These are phyloP conservation scores for Middelhovenomyces tepae DNA, from an alignment of 805 yeast genomes.

Conservation along the genomic window DNA sequence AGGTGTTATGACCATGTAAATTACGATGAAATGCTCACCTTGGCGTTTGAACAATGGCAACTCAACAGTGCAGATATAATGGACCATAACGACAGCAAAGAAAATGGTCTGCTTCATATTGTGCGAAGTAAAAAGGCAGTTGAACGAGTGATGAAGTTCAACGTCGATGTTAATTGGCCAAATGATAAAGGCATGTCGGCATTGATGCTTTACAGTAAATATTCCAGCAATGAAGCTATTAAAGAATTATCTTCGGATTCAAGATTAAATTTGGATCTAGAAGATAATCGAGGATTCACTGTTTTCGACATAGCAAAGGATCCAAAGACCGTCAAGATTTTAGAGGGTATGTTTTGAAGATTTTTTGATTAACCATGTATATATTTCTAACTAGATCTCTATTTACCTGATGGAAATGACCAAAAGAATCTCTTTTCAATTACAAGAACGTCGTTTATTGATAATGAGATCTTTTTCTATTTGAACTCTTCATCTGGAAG, in stretches of 20 bases:
- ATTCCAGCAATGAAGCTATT: conserved; percentile 55
- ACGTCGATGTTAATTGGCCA: conserved; percentile 48
- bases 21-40: conserved; percentile 42
- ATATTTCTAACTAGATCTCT: conserved; percentile 2
- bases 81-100: conserved; percentile 63
- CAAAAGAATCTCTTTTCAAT: conserved; percentile 8
- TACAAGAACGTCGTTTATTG: conserved; percentile 11
- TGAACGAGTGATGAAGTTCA: conserved; percentile 32
- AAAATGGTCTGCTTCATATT: conserved; percentile 72
- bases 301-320: conserved; percentile 30
- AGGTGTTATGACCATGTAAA: conserved; percentile 71
- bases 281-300: conserved; percentile 22
- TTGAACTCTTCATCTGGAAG: conserved; percentile 12
- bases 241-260: conserved; percentile 39
- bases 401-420: conserved; percentile 3
- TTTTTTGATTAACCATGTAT: not conserved
- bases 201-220: conserved; percentile 59
- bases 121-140: conserved; percentile 41
- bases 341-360: conserved; percentile 15
- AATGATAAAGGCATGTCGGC: conserved; percentile 61
- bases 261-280: conserved; percentile 36
- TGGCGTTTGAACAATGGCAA: conserved; percentile 30
- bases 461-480: conserved; percentile 20
- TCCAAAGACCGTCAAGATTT: conserved; percentile 14
- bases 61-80: conserved; percentile 29